Percentiles rank a stretch among this genome's conserved stretches.
Conservation (phyloP, 371 early-diverging fungal genomes). For the Mucor irregularis region DNA sequence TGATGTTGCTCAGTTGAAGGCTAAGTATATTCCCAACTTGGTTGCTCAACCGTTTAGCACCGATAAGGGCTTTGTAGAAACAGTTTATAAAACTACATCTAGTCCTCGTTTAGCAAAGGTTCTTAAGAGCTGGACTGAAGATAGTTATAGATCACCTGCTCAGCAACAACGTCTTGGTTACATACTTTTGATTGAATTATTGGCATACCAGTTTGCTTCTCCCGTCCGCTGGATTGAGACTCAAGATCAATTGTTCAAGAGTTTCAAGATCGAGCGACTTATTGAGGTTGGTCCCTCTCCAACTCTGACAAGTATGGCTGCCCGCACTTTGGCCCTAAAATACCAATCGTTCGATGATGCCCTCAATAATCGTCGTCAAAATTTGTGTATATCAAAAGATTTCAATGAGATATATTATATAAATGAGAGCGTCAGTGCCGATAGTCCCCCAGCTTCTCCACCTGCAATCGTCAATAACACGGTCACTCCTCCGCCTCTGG, state of each 20-base stretch:
- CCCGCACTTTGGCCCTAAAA: slow-evolving; percentile 93
- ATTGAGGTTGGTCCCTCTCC: slow-evolving; percentile 94
- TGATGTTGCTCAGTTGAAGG: slow-evolving; percentile 73
- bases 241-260: slow-evolving; percentile 89
- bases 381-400: slow-evolving; percentile 87
- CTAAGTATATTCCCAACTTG: slow-evolving; percentile 94
- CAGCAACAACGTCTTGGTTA: slow-evolving; percentile 89
- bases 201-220: slow-evolving; percentile 93
- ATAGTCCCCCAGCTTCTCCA: slow-evolving; percentile 53
- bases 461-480: no score
- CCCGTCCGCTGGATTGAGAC: slow-evolving; percentile 98
- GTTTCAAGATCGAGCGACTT: slow-evolving; percentile 80
- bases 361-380: slow-evolving; percentile 84
- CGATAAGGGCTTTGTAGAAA: slow-evolving; percentile 76
- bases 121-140: slow-evolving; percentile 83
- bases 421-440: slow-evolving; percentile 64
- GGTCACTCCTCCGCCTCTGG: slow-evolving; percentile 18
- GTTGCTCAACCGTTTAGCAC: slow-evolving; percentile 90
- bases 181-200: slow-evolving; percentile 85
- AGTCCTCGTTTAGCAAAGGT: slow-evolving; percentile 75
- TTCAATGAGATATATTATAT: slow-evolving; percentile 92
- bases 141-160: slow-evolving; percentile 63
- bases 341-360: slow-evolving; percentile 96
- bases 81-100: slow-evolving; percentile 73
- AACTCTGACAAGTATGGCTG: slow-evolving; percentile 91